Percentiles rank a stretch among this genome's conserved stretches.
phyloP scores from a whole-genome alignment of 177 flowering plant species.

The Tripterygium wilfordii region DNA sequence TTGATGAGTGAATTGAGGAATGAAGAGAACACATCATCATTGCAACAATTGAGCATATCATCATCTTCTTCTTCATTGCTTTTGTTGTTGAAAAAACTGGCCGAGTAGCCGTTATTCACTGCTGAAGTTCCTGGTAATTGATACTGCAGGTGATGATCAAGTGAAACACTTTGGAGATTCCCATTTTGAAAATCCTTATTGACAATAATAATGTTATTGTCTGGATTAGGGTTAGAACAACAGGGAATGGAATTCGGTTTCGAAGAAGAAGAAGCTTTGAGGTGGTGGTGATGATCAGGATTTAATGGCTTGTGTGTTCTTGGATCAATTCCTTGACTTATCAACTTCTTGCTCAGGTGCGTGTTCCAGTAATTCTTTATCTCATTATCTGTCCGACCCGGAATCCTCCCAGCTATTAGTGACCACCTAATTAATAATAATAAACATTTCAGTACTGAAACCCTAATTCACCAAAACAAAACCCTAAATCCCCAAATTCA shows the following conservation, averaged over 20 bases:
- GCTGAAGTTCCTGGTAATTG: background rate
- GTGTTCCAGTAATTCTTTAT: slow-evolving; percentile 92
- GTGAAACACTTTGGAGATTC: background rate
- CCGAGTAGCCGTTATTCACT: background rate
- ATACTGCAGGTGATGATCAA: background rate
- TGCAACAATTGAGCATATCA: slow-evolving; percentile 14
- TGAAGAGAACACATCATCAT: slow-evolving; percentile 64
- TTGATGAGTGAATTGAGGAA: slow-evolving; percentile 59
- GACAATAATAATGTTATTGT: no score
- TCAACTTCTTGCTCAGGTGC: slow-evolving; percentile 76
- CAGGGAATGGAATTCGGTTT: background rate
- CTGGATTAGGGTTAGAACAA: background rate
- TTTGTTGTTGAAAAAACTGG: background rate
- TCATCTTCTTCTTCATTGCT: slow-evolving; percentile 10
- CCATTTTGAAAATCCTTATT: no score
- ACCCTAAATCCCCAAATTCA: background rate
- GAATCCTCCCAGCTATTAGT: slow-evolving; percentile 81
- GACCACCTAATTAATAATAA: slow-evolving; percentile 51
- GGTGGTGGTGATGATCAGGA: background rate
- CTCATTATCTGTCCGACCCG: slow-evolving; percentile 81
- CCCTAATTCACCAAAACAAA: background rate
- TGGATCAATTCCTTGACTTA: slow-evolving; percentile 81
- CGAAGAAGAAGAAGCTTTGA: slow-evolving; percentile 7
- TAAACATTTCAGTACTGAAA: background rate
- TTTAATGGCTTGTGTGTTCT: slow-evolving; percentile 69